Conservation (phyloP, 208 protist genomes). For the Crithidia bombi region DNA sequence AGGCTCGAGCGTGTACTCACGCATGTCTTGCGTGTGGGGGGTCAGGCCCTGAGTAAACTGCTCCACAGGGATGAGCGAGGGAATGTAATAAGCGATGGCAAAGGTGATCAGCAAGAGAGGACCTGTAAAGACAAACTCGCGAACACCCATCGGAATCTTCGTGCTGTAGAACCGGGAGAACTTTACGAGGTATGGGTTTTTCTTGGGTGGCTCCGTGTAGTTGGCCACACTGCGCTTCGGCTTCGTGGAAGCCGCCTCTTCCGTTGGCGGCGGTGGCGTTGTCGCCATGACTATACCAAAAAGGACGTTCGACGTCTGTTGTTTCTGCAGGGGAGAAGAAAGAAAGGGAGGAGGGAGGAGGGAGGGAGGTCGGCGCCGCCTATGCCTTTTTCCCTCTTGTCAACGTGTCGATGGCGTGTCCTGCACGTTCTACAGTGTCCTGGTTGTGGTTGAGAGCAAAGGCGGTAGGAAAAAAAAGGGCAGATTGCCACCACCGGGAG, state of each 20-base stretch:
- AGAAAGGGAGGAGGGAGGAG: too few relatives aligned
- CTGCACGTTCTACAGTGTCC: too few relatives aligned
- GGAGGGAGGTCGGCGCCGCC: too few relatives aligned
- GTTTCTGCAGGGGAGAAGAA: too few relatives aligned
- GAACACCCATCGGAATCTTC: conserved; percentile 81
- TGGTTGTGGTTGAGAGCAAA: too few relatives aligned
- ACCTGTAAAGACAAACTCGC: conserved; percentile 83
- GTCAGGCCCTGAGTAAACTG: conserved; percentile 74
- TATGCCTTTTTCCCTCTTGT: too few relatives aligned
- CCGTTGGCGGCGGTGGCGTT: conserved; percentile 5
- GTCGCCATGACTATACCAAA: neutral
- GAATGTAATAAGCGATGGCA: conserved; percentile 74
- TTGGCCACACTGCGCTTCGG: conserved; percentile 64
- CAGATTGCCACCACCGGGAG: too few relatives aligned
- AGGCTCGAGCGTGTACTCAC: conserved; percentile 76
- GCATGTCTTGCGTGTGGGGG: conserved; percentile 75
- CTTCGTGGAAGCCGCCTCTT: neutral
- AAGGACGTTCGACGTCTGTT: too few relatives aligned
- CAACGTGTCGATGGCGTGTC: too few relatives aligned
- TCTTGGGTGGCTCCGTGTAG: conserved; percentile 67
- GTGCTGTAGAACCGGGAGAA: conserved; percentile 77
- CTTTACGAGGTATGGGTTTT: conserved; percentile 72
- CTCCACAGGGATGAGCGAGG: conserved; percentile 62
- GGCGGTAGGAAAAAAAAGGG: too few relatives aligned
- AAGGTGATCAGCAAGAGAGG: conserved; percentile 69